These are phyloP conservation scores for Suillus decipiens DNA, from an alignment of 768 basidiomycete genomes.

Conservation along the genomic window DNA sequence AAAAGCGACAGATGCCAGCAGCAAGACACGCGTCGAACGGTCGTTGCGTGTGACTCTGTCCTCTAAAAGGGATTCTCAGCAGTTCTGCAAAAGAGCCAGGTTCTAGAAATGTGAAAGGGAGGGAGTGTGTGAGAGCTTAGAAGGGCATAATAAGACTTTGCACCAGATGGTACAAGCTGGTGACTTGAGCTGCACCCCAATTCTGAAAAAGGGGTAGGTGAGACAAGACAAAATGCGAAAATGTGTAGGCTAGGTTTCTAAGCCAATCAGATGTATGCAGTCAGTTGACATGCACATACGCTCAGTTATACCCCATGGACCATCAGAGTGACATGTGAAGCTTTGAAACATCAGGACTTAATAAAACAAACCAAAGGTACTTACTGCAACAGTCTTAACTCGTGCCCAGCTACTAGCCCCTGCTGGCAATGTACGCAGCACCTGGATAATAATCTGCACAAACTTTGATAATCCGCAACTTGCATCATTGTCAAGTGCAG, in stretches of 20 bases:
- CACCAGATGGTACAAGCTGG: neutral
- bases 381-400: slow-evolving; percentile 11
- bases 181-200: neutral
- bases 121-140: neutral
- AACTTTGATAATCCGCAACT: slow-evolving; percentile 59
- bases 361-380: neutral
- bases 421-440: slow-evolving; percentile 58
- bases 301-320: neutral
- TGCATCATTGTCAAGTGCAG: slow-evolving; percentile 62
- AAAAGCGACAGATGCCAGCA: neutral
- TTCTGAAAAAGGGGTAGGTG: neutral
- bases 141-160: neutral
- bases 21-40: neutral
- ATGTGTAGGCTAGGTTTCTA: neutral
- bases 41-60: neutral
- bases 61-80: neutral
- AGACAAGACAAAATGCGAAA: neutral
- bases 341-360: neutral
- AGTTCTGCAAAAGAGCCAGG: neutral
- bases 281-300: neutral
- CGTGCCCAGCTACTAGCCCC: slow-evolving; percentile 40
- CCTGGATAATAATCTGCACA: slow-evolving; percentile 61
- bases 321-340: neutral
- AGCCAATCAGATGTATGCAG: neutral
- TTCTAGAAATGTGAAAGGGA: neutral